Percentiles rank a stretch among this genome's conserved stretches.
Evolutionary conservation across 1,139 yeast species (phyloP).

Genomic region (Yamadazyma sp.): DNA sequence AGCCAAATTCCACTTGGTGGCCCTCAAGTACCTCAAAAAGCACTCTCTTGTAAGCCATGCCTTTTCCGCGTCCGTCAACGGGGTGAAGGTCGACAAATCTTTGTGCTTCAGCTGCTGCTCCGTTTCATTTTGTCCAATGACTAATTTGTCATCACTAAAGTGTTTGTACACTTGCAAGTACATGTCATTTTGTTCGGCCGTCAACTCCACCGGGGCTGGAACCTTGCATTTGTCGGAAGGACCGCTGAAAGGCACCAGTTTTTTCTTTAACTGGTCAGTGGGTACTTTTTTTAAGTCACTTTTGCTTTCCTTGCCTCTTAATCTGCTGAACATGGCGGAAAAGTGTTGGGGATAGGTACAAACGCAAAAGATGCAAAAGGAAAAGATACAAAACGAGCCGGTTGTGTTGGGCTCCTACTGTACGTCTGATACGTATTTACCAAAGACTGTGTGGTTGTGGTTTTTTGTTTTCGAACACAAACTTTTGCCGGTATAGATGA

Average conservation of each 20-base stretch:
- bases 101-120: conserved; percentile 21
- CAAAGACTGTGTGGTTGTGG: too few species aligned
- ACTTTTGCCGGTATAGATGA: too few species aligned
- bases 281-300: conserved; percentile 8
- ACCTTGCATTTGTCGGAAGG: conserved; percentile 50
- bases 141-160: conserved; percentile 49
- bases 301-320: conserved; percentile 17
- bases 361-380: too few species aligned
- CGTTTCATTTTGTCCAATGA: conserved; percentile 42
- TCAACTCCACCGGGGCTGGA: conserved; percentile 52
- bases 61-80: conserved; percentile 32
- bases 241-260: conserved; percentile 49
- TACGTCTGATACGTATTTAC: too few species aligned
- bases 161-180: conserved; percentile 59
- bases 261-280: conserved; percentile 17
- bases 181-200: conserved; percentile 54
- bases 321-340: conserved; percentile 19
- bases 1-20: conserved; percentile 44
- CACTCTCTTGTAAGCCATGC: conserved; percentile 52
- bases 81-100: conserved; percentile 18
- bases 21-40: conserved; percentile 46
- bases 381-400: too few species aligned
- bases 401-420: too few species aligned
- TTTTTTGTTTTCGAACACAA: too few species aligned
- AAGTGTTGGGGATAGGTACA: too few species aligned